Conservation (phyloP, 257 asterid species). For the Gynochthodes officinalis region DNA sequence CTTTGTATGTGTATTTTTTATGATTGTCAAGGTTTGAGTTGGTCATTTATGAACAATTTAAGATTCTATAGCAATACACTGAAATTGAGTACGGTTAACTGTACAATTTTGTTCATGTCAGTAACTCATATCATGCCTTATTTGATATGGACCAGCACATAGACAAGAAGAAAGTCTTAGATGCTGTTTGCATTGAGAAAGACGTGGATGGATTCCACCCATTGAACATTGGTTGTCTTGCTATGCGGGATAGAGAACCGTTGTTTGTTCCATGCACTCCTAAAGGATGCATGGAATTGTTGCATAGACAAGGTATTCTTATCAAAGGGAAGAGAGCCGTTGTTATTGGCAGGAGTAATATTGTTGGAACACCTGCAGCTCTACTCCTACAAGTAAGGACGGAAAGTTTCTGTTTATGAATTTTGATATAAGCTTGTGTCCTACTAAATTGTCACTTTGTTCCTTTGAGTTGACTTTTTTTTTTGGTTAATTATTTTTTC, state of each 20-base stretch:
- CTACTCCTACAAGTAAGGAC: slow-evolving; percentile 70
- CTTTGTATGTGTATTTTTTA: neutral
- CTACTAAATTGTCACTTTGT: neutral
- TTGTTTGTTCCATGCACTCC: slow-evolving; percentile 94
- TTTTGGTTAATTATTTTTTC: neutral
- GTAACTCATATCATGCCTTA: neutral
- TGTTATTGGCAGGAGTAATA: slow-evolving; percentile 91
- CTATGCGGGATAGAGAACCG: slow-evolving; percentile 94
- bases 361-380: slow-evolving; percentile 94
- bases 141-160: slow-evolving; percentile 56
- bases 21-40: neutral
- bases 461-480: neutral
- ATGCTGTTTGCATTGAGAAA: slow-evolving; percentile 82
- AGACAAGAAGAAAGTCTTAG: slow-evolving; percentile 71
- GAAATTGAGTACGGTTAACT: neutral
- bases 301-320: slow-evolving; percentile 64
- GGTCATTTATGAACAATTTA: neutral
- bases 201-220: slow-evolving; percentile 99
- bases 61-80: neutral
- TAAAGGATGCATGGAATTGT: slow-evolving; percentile 86
- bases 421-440: neutral
- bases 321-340: slow-evolving; percentile 92
- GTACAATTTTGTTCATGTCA: neutral
- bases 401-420: slow-evolving; percentile 3
- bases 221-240: slow-evolving; percentile 78